Conservation (phyloP, 306 rosid species). For the Acmispon strigosus region DNA sequence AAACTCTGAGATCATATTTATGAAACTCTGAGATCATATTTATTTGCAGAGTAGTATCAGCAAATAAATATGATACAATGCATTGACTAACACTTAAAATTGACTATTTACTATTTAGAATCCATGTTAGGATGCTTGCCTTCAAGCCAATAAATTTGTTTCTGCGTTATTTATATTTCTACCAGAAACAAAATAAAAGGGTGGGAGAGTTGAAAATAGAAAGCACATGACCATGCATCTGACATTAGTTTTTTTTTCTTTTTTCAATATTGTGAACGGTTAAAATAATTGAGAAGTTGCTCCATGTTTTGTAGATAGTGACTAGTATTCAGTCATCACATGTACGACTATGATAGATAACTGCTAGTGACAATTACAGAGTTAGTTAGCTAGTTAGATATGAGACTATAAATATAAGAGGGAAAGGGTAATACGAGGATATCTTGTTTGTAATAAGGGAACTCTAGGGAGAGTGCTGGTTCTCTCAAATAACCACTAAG, state of each 20-base stretch:
- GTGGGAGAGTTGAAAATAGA: neutral
- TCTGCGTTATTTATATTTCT: neutral
- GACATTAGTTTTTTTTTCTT: neutral
- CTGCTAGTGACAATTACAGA: no score
- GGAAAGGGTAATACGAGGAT: no score
- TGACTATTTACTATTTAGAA: neutral
- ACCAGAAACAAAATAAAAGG: neutral
- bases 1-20: no score
- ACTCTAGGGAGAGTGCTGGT: no score
- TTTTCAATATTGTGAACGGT: neutral
- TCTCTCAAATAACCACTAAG: no score
- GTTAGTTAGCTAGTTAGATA: no score
- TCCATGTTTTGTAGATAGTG: neutral
- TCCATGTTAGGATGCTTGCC: neutral
- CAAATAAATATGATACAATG: neutral
- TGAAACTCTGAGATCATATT: no score
- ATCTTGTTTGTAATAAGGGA: no score
- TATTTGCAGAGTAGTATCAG: no score
- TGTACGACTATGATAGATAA: neutral
- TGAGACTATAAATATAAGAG: no score
- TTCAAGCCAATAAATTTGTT: neutral
- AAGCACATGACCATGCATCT: neutral
- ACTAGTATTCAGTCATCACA: neutral
- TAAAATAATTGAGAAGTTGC: neutral
- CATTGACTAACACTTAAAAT: neutral